A percentile compares a stretch with the other conserved stretches of the same genome.
Conservation (phyloP, 2,329 filamentous ascomycete genomes). For the Phoma herbarum region DNA sequence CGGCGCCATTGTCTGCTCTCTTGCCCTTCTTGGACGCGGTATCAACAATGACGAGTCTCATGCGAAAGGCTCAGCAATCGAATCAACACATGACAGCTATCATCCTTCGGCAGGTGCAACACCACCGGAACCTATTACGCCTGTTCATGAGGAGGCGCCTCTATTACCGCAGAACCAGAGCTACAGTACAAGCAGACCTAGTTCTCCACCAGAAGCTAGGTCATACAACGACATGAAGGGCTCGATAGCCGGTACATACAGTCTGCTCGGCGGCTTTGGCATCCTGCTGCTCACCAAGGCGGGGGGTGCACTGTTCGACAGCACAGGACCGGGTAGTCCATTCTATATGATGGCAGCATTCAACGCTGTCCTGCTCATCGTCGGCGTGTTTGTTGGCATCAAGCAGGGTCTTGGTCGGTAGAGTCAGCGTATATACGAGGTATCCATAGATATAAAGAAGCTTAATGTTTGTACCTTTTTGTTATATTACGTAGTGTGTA, state of each 20-base stretch:
- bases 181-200: constrained; percentile 25
- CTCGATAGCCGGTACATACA: constrained; percentile 93
- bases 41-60: constrained; percentile 65
- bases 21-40: constrained; percentile 85
- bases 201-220: constrained; percentile 23
- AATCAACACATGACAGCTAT: constrained; percentile 27
- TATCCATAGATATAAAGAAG: not conserved
- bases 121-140: constrained; percentile 40
- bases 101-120: constrained; percentile 48
- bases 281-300: constrained; percentile 92
- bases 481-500: not conserved
- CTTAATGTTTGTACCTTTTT: constrained; percentile 5
- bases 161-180: constrained; percentile 32
- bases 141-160: constrained; percentile 42
- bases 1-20: constrained; percentile 91
- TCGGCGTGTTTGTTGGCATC: constrained; percentile 34
- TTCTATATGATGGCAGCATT: constrained; percentile 96
- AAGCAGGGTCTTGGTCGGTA: constrained; percentile 24
- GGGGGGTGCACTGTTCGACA: constrained; percentile 87
- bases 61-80: constrained; percentile 16
- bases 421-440: constrained; percentile 6
- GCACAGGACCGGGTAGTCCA: constrained; percentile 74
- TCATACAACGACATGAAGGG: constrained; percentile 76
- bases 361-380: constrained; percentile 75
- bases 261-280: constrained; percentile 85